Conservation (phyloP, 257 asterid genomes). For the Galeopsis tetrahit region DNA sequence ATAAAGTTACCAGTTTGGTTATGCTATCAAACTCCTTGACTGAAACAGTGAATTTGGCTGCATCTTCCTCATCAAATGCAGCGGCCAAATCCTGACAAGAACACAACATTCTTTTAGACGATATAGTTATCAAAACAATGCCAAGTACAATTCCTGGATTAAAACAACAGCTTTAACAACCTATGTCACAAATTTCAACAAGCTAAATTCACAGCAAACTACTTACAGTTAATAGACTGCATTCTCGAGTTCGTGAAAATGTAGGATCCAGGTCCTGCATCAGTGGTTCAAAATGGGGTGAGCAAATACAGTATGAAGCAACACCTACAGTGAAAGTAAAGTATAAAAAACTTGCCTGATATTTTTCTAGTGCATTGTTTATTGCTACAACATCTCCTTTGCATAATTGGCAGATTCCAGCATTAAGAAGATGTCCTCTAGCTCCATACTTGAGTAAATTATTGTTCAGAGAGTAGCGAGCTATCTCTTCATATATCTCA, state of each 20-base stretch:
- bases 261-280: constrained; percentile 55
- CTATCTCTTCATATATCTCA: constrained; percentile 45
- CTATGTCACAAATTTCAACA: background rate
- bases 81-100: constrained; percentile 48
- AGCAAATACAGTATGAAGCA: constrained; percentile 10
- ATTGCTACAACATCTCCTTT: constrained; percentile 49
- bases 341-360: constrained; percentile 38
- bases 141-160: background rate
- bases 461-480: constrained; percentile 40
- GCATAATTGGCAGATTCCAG: constrained; percentile 51
- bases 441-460: constrained; percentile 48
- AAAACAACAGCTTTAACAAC: constrained; percentile 15
- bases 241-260: constrained; percentile 50
- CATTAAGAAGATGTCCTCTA: constrained; percentile 51
- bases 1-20: constrained; percentile 40
- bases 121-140: constrained; percentile 13
- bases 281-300: constrained; percentile 23
- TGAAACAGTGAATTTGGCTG: constrained; percentile 39
- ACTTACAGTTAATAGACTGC: constrained; percentile 45
- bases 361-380: constrained; percentile 46
- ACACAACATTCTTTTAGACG: constrained; percentile 3
- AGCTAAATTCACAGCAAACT: constrained; percentile 21
- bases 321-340: background rate
- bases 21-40: constrained; percentile 53
- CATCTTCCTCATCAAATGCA: constrained; percentile 53